Evolutionary conservation across 2,329 filamentous ascomycete species (phyloP).

Genomic region (Pseudogymnoascus sp.): DNA sequence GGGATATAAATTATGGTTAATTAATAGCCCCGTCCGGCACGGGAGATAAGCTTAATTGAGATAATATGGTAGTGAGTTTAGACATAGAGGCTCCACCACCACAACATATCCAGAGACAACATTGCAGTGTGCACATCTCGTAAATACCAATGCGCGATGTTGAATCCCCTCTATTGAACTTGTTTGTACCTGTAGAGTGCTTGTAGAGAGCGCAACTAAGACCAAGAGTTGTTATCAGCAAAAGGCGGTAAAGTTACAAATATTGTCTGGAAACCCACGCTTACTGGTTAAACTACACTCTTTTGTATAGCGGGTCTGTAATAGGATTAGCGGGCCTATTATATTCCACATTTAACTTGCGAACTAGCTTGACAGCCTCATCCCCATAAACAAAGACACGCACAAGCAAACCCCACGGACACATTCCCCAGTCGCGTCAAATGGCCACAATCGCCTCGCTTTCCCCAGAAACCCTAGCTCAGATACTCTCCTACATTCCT

Average conservation of each 20-base stretch:
- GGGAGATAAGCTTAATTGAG: background rate
- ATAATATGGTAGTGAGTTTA: background rate
- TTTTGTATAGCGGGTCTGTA: background rate
- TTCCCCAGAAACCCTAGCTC: conserved; percentile 2
- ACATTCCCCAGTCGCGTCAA: background rate
- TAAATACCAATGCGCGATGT: background rate
- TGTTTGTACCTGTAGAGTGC: background rate
- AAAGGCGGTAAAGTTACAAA: background rate
- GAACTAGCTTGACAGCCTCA: background rate
- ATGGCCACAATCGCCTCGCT: conserved; percentile 4
- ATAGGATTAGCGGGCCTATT: background rate
- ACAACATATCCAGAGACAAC: background rate
- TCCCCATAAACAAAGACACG: background rate
- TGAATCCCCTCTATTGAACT: background rate
- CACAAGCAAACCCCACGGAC: background rate
- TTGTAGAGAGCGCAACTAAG: background rate
- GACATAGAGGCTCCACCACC: background rate
- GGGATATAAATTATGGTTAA: background rate
- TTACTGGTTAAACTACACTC: background rate
- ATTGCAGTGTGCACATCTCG: background rate
- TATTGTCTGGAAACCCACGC: background rate
- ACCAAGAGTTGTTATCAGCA: background rate
- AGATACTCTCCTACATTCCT: background rate
- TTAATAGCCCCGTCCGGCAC: background rate
- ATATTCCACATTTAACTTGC: background rate